Conservation (phyloP, 768 basidiomycete species). For the Obba rivulosa region DNA sequence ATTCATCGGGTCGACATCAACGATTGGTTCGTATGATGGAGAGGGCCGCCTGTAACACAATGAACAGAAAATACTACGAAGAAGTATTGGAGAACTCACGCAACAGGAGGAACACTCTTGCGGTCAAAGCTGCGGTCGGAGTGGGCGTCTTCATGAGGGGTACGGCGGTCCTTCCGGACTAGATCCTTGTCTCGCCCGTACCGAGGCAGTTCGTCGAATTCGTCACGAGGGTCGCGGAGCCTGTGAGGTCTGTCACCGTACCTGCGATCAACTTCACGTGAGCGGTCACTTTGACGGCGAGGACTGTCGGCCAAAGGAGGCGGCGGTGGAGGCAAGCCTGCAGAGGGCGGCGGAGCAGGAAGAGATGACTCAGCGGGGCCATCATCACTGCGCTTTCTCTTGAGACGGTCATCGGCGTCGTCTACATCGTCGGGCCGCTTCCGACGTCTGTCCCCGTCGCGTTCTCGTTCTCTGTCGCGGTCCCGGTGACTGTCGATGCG, state of each 20-base stretch:
- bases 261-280: conserved; percentile 46
- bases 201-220: conserved; percentile 52
- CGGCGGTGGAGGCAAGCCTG: conserved; percentile 39
- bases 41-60: conserved; percentile 52
- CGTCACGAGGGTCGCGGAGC: conserved; percentile 52
- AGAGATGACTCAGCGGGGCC: conserved; percentile 38
- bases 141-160: conserved; percentile 3
- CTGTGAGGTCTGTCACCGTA: conserved; percentile 40
- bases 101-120: conserved; percentile 31
- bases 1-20: conserved; percentile 61
- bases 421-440: conserved; percentile 64
- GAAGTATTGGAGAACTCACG: conserved; percentile 33
- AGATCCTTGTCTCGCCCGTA: conserved; percentile 37
- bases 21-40: conserved; percentile 61
- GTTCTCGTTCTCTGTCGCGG: conserved; percentile 25
- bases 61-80: conserved; percentile 5
- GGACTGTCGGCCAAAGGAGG: conserved; percentile 47
- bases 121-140: conserved; percentile 19
- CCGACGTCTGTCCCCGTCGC: conserved; percentile 47
- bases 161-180: conserved; percentile 18
- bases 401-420: conserved; percentile 46
- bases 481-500: conserved; percentile 52
- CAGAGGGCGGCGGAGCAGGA: conserved; percentile 41
- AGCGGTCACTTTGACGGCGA: conserved; percentile 40
- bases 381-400: conserved; percentile 62